Evolutionary conservation across 306 rosid genomes (phyloP).

Genomic region (Crataegus laevigata): DNA sequence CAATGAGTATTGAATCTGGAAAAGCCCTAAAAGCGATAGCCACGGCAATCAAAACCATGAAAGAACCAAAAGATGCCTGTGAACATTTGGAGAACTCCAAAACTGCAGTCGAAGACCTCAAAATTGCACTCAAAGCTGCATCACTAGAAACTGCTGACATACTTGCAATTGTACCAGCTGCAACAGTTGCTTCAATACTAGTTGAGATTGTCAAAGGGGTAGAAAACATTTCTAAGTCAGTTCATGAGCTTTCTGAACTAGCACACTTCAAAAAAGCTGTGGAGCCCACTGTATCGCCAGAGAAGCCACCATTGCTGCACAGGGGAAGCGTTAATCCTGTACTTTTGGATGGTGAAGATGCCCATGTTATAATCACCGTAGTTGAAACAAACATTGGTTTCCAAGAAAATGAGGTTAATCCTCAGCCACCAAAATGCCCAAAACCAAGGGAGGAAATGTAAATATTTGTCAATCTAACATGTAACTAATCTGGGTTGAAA

Average conservation of each 20-base stretch:
- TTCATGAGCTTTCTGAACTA: conserved; percentile 54
- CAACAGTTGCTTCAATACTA: conserved; percentile 53
- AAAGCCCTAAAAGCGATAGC: conserved; percentile 55
- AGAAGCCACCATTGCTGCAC: conserved; percentile 58
- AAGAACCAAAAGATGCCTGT: conserved; percentile 33
- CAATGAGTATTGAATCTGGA: conserved; percentile 52
- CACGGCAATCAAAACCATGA: conserved; percentile 53
- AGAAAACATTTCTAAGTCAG: conserved; percentile 51
- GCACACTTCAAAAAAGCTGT: conserved; percentile 46
- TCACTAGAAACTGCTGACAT: conserved; percentile 36
- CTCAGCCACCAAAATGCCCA: conserved; percentile 12
- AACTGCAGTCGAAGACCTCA: conserved; percentile 49
- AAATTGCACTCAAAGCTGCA: conserved; percentile 32
- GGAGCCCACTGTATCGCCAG: conserved; percentile 38
- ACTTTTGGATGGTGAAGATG: conserved; percentile 22
- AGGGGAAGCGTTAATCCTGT: conserved; percentile 61
- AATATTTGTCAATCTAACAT: conserved; percentile 20
- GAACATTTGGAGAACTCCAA: conserved; percentile 45
- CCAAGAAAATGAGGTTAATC: conserved; percentile 8
- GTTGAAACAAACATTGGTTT: conserved; percentile 20
- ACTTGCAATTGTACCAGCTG: conserved; percentile 45
- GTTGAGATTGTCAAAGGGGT: conserved; percentile 55
- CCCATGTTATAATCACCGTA: conserved; percentile 44
- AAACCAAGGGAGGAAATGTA: conserved; percentile 21
- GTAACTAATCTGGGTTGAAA: conserved; percentile 11